A percentile compares a stretch with the other conserved stretches of the same genome.
Evolutionary conservation across 2,329 filamentous ascomycete species (phyloP).

Genomic region (Diaporthe ilicicola): DNA sequence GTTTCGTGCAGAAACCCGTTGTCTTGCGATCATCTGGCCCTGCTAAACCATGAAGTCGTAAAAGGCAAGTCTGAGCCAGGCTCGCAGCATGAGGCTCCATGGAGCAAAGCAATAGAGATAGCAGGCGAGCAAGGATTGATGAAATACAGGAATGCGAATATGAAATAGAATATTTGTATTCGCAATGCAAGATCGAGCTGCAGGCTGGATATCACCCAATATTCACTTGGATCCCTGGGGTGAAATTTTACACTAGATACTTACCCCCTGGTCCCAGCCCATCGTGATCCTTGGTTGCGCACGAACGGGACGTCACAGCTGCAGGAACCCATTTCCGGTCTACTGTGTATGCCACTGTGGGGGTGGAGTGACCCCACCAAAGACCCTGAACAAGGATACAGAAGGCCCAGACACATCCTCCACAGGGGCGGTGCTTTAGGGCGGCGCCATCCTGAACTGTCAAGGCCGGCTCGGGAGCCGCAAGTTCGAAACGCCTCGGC

Average conservation of each 20-base stretch:
- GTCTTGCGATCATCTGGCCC: constrained; percentile 36
- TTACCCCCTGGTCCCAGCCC: not conserved
- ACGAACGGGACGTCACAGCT: constrained; percentile 5
- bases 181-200: not conserved
- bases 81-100: not conserved
- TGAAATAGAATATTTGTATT: not conserved
- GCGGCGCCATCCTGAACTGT: not conserved
- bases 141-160: not conserved
- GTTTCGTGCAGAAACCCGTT: constrained; percentile 63
- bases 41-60: constrained; percentile 44
- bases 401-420: constrained; percentile 12
- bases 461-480: constrained; percentile 4
- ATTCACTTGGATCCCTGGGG: not conserved
- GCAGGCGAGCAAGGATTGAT: not conserved
- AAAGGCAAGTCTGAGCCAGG: constrained; percentile 50
- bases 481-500: constrained; percentile 20
- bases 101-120: not conserved
- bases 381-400: constrained; percentile 4
- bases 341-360: constrained; percentile 3
- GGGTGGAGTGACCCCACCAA: not conserved
- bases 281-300: not conserved
- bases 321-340: constrained; percentile 4
- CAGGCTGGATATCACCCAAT: not conserved
- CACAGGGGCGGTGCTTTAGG: constrained; percentile 8
- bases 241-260: not conserved